phyloP scores from a whole-genome alignment of 352 stramenopile species.

The Peronospora farinosa region DNA sequence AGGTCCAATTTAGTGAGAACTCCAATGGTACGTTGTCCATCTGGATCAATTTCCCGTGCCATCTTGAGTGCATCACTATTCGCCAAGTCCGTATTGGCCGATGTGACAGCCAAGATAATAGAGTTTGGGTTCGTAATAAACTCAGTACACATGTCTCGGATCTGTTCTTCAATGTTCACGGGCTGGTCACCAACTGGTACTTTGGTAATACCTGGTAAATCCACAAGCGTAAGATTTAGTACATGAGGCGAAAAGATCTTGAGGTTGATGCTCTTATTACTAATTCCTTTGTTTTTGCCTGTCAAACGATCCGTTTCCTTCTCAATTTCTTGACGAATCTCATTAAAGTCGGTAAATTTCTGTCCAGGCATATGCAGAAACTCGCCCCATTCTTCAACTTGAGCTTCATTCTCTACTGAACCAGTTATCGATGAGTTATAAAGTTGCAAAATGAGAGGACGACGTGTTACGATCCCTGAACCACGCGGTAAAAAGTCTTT shows the following conservation, averaged over 20 bases:
- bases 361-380: conserved; percentile 96
- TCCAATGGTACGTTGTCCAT: conserved; percentile 95
- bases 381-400: conserved; percentile 92
- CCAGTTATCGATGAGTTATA: conserved; percentile 83
- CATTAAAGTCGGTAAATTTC: conserved; percentile 95
- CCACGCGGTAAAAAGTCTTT: conserved; percentile 95
- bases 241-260: conserved; percentile 98
- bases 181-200: conserved; percentile 98
- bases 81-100: conserved; percentile 97
- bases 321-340: conserved; percentile 97
- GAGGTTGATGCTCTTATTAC: conserved; percentile 97
- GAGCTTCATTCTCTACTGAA: conserved; percentile 15
- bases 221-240: conserved; percentile 98
- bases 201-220: conserved; percentile 98
- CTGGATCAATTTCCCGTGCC: conserved; percentile 87
- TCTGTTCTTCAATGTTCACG: conserved; percentile 99
- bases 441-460: conserved; percentile 97
- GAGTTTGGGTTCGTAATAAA: conserved; percentile 99
- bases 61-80: conserved; percentile 99
- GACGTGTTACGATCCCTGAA: conserved; percentile 97
- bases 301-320: conserved; percentile 95
- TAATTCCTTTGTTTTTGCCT: conserved; percentile 97
- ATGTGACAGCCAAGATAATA: conserved; percentile 98
- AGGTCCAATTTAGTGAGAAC: conserved; percentile 99
- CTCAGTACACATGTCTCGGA: conserved; percentile 97